phyloP scores from a whole-genome alignment of 352 stramenopile genomes.

The Globisporangium rhizosaccharum region DNA sequence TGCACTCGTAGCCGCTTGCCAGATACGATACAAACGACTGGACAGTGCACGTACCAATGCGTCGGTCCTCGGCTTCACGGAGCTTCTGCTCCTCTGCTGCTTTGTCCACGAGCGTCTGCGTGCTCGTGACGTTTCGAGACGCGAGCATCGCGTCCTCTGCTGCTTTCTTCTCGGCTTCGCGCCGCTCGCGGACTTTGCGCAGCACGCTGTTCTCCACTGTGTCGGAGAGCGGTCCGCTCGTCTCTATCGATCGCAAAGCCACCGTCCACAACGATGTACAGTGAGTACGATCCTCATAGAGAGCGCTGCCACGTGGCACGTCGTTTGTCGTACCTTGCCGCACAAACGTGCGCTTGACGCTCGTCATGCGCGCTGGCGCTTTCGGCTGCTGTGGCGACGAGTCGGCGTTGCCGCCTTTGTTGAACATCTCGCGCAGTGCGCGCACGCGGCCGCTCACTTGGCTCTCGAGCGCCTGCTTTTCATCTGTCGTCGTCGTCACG shows the following conservation, averaged over 20 bases:
- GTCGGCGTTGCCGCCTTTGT: conserved; percentile 29
- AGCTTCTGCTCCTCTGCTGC: conserved; percentile 40
- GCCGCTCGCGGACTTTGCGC: conserved; percentile 28
- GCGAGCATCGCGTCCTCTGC: conserved; percentile 31
- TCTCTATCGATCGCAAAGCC: no score
- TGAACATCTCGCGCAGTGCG: conserved; percentile 68
- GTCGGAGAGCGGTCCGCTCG: background rate
- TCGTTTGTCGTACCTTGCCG: background rate
- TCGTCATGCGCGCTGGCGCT: conserved; percentile 7
- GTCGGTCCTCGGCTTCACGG: conserved; percentile 33
- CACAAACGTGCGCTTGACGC: background rate
- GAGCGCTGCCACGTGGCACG: background rate
- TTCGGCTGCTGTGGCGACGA: conserved; percentile 1
- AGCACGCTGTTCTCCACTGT: conserved; percentile 24
- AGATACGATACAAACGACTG: no score
- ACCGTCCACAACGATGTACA: no score
- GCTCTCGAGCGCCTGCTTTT: conserved; percentile 41
- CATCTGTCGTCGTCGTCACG: conserved; percentile 21
- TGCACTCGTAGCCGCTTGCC: no score
- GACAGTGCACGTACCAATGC: conserved; percentile 18
- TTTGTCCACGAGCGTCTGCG: conserved; percentile 41
- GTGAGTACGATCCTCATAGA: no score
- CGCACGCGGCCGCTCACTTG: conserved; percentile 42
- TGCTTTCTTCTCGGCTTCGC: conserved; percentile 33
- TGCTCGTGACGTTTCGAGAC: conserved; percentile 28